phyloP scores from a whole-genome alignment of 164 flowering plant species.

The Aristolochia contorta region DNA sequence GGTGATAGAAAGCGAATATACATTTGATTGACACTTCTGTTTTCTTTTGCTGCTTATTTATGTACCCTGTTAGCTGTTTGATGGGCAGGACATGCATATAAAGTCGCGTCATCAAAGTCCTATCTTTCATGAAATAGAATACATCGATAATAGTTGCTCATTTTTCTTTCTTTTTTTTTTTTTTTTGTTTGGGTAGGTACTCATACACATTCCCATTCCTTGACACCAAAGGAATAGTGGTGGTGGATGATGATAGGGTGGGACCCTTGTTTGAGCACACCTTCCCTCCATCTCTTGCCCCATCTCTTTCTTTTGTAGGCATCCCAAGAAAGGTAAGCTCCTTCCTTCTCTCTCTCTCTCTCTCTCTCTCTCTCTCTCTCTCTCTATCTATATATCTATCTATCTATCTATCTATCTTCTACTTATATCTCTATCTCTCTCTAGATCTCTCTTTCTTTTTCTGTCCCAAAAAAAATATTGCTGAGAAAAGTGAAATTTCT shows the following conservation, averaged over 20 bases:
- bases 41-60: not conserved
- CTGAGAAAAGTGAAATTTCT: too few relatives aligned
- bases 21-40: not conserved
- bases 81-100: not conserved
- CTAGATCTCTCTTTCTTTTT: too few relatives aligned
- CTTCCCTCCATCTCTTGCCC: slow-evolving; percentile 87
- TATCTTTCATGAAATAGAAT: too few relatives aligned
- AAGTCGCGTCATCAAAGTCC: too few relatives aligned
- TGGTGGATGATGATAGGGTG: slow-evolving; percentile 85
- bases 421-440: too few relatives aligned
- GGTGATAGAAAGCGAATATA: not conserved
- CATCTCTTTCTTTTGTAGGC: slow-evolving; percentile 81
- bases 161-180: not conserved
- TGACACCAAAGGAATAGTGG: slow-evolving; percentile 87
- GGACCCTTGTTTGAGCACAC: slow-evolving; percentile 92
- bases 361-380: too few relatives aligned
- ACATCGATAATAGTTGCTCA: not conserved
- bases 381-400: too few relatives aligned
- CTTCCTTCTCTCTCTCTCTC: not conserved
- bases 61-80: too few relatives aligned
- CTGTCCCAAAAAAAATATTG: too few relatives aligned
- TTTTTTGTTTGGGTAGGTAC: slow-evolving; percentile 41
- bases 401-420: too few relatives aligned
- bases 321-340: slow-evolving; percentile 71
- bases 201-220: slow-evolving; percentile 83